These are phyloP conservation scores for Parasarocladium wereldwijsianum DNA, from an alignment of 2,329 filamentous ascomycete species.

Conservation along the genomic window DNA sequence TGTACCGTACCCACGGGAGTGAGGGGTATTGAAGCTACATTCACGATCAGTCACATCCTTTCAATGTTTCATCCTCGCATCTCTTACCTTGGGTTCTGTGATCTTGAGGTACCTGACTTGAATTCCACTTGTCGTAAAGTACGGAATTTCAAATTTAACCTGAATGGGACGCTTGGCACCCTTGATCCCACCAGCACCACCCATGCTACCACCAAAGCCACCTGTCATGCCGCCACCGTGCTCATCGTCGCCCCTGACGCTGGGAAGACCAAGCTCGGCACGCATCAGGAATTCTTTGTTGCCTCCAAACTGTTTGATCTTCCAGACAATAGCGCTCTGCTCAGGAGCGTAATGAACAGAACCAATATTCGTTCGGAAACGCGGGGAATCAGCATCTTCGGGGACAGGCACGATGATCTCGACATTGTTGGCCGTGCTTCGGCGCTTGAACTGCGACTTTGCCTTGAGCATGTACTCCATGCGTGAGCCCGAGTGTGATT, in stretches of 20 bases:
- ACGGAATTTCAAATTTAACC: constrained; percentile 99
- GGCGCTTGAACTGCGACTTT: constrained; percentile 92
- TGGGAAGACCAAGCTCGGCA: constrained; percentile 85
- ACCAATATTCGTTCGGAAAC: constrained; percentile 95
- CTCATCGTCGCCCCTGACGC: constrained; percentile 89
- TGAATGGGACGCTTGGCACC: constrained; percentile 87
- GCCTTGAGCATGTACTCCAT: constrained; percentile 99
- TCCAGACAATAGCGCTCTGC: constrained; percentile 96
- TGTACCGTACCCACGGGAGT: constrained; percentile 94
- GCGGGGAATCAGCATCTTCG: constrained; percentile 88
- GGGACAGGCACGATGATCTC: constrained; percentile 95
- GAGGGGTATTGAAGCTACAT: constrained; percentile 95
- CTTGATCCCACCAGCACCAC: constrained; percentile 67
- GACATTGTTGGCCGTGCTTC: constrained; percentile 96
- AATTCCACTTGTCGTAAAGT: constrained; percentile 98
- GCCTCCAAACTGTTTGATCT: constrained; percentile 99
- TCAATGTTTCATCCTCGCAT: no score
- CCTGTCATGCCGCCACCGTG: constrained; percentile 95
- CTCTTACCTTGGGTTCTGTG: constrained; percentile 88
- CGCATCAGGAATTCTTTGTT: constrained; percentile 98
- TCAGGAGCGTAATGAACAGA: constrained; percentile 96
- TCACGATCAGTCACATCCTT: no score
- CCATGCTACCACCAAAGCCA: constrained; percentile 94
- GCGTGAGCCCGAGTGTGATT: constrained; percentile 84
- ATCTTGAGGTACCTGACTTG: constrained; percentile 98